phyloP scores from a whole-genome alignment of 202 grass and related monocot genomes.

The Panicum virgatum region DNA sequence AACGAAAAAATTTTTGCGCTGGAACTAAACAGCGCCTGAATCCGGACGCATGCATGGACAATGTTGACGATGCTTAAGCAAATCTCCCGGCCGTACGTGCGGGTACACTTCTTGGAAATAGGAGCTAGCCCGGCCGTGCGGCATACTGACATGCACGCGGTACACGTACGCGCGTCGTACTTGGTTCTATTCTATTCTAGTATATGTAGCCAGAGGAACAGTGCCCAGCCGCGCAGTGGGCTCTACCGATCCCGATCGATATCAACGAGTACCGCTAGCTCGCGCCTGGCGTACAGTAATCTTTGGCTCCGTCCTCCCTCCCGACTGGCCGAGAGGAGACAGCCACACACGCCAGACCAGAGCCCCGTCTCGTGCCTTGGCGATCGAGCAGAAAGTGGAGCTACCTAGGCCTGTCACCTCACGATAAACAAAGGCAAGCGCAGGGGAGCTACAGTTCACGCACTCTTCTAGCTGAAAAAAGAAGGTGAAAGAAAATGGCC shows the following conservation, averaged over 20 bases:
- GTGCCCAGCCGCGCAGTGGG: constrained; percentile 23
- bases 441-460: constrained; percentile 19
- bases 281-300: constrained; percentile 7
- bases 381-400: constrained; percentile 20
- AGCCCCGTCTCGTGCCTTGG: constrained; percentile 9
- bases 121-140: constrained; percentile 4
- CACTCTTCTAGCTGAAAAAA: background rate
- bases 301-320: constrained; percentile 30
- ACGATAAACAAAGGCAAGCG: constrained; percentile 25
- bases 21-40: too few relatives aligned
- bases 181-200: constrained; percentile 30
- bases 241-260: background rate
- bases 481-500: background rate
- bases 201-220: background rate
- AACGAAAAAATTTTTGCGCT: too few relatives aligned
- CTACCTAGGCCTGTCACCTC: constrained; percentile 18
- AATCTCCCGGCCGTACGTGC: constrained; percentile 5
- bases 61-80: constrained; percentile 17
- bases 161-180: constrained; percentile 4
- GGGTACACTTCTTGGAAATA: constrained; percentile 46
- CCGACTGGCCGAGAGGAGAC: constrained; percentile 7
- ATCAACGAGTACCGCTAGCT: background rate
- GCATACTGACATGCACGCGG: background rate
- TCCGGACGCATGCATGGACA: background rate
- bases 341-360: constrained; percentile 31